Evolutionary conservation across 257 asterid genomes (phyloP).

Genomic region (Nicotiana otophora): DNA sequence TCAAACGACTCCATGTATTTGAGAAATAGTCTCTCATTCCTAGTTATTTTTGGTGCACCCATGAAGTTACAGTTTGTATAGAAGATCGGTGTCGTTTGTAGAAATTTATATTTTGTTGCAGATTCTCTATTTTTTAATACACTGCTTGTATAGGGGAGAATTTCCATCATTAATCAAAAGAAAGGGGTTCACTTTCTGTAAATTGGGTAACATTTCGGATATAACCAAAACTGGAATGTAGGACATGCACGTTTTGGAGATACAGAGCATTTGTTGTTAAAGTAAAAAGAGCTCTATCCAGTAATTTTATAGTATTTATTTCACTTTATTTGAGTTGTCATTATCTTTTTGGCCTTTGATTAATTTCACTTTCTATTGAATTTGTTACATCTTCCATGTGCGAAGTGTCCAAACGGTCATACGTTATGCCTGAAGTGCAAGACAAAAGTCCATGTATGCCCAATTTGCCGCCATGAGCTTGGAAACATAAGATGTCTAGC

Average conservation of each 20-base stretch:
- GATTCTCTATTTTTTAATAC: background rate
- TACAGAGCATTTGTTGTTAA: background rate
- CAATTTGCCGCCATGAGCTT: slow-evolving; percentile 40
- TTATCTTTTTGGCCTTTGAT: background rate
- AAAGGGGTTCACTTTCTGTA: background rate
- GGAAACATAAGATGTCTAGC: slow-evolving; percentile 45
- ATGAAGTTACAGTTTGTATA: background rate
- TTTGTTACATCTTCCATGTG: background rate
- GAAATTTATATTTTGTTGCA: background rate
- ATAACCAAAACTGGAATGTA: background rate
- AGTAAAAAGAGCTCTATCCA: slow-evolving; percentile 1
- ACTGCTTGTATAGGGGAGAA: background rate
- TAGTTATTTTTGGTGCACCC: background rate
- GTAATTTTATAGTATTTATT: background rate
- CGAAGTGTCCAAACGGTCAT: slow-evolving; percentile 38
- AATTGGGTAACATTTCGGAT: background rate
- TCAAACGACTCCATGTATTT: background rate
- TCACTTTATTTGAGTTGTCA: background rate
- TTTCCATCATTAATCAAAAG: background rate
- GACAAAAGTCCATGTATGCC: slow-evolving; percentile 25
- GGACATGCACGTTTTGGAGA: background rate
- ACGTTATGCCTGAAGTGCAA: slow-evolving; percentile 32
- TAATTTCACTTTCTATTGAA: background rate
- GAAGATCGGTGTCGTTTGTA: background rate
- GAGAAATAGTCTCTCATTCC: background rate